Evolutionary conservation across 257 asterid genomes (phyloP).

Genomic region (Jasminum sambac): DNA sequence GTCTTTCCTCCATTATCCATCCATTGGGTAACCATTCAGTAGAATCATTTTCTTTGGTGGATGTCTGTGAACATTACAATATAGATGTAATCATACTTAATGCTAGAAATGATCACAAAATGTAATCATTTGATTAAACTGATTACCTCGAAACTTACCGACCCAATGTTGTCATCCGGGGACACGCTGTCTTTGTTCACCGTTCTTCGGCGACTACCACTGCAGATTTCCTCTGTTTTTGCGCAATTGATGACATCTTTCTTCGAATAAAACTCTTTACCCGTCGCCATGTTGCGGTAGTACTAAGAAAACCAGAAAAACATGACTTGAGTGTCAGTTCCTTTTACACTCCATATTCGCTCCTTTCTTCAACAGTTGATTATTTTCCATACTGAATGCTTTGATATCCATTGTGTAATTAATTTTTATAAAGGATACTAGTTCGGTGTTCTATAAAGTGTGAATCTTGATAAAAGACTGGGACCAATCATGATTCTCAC

Average conservation of each 20-base stretch:
- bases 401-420: neutral
- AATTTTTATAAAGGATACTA: neutral
- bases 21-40: constrained; percentile 64
- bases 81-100: constrained; percentile 8
- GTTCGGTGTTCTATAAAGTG: constrained; percentile 4
- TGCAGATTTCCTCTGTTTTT: constrained; percentile 19
- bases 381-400: neutral
- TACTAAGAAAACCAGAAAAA: constrained; percentile 40
- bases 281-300: constrained; percentile 43
- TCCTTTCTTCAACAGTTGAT: constrained; percentile 12
- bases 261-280: constrained; percentile 50
- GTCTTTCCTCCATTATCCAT: constrained; percentile 50
- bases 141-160: constrained; percentile 28
- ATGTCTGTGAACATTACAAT: constrained; percentile 30
- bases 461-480: neutral
- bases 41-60: constrained; percentile 25
- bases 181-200: constrained; percentile 20
- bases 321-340: constrained; percentile 11
- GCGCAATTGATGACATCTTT: constrained; percentile 36
- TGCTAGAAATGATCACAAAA: neutral
- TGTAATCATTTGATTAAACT: neutral
- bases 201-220: constrained; percentile 31
- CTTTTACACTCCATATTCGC: neutral
- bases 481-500: neutral
- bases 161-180: constrained; percentile 31